Base-by-base conservation (phyloP, 306 rosid species). In the Prunus mira region DNA sequence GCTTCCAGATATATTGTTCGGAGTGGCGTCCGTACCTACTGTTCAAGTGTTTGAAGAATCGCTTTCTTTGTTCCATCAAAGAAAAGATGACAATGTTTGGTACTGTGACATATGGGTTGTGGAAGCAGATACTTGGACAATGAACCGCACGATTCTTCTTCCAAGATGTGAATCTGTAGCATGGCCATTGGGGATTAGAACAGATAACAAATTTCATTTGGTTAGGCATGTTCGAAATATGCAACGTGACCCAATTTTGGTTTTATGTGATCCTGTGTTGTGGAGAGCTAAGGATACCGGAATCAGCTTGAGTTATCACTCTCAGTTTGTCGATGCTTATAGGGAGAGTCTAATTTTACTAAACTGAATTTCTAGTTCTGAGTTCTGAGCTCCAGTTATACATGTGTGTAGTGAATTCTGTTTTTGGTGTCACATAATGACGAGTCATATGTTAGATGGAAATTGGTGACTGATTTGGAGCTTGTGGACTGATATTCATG, bases 51-150 rank as follows among this genome's bases (percentile, higher is more conserved):
- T 41, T 6, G 9, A 20, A 27, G 12, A 66, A 45, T 22, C 38
- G 8, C 72, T 68, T 5, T 47, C 15, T 22, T 67, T 67, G 72
- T 46, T 45, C 57, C 57, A 24, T 9, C 6, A 2, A 15, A 24
- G 30, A 13, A 1, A 7, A 6, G 3, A 2, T 13, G 20, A 9
- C 3, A 3, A 3, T 5, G 1, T 14, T 68, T 2, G 2, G 1
- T 13, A 68, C n/a, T 68, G 56, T 47, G 72, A 68, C 41, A 68
- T 68, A 68, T 68, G 72, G 56, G 56, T 6, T 68, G 10, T 38
- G 15, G 2, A 67, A 24, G 13, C 8, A n/a, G 7, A 67, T 46
- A 14, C 12, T 46, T 50, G 52, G 56, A 27, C 20, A 67, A 45
- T 15, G 18, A 47, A 41, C 12, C 12, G 3, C 56, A 22, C 20